Evolutionary conservation across 768 basidiomycete genomes (phyloP).

Genomic region (Lactarius hengduanensis): DNA sequence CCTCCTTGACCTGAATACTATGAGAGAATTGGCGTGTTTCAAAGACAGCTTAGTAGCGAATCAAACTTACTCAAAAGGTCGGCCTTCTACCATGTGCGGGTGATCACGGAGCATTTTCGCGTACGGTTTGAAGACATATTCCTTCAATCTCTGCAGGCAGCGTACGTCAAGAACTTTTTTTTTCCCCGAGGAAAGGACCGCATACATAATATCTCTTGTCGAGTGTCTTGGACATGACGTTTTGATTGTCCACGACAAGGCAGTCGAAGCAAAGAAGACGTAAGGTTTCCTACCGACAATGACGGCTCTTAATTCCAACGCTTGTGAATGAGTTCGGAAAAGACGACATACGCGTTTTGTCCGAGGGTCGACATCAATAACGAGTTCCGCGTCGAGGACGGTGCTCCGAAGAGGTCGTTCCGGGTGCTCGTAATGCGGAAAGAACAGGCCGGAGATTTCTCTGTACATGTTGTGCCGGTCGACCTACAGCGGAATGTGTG

Average conservation of each 20-base stretch:
- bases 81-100: constrained; percentile 58
- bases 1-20: constrained; percentile 86
- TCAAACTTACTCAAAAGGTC: constrained; percentile 79
- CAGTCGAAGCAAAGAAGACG: constrained; percentile 92
- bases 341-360: constrained; percentile 59
- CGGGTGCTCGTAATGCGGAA: constrained; percentile 83
- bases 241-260: constrained; percentile 80
- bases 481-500: constrained; percentile 52
- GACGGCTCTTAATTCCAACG: constrained; percentile 19
- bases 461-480: constrained; percentile 93
- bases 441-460: constrained; percentile 70
- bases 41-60: background rate
- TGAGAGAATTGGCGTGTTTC: background rate
- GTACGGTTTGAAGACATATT: constrained; percentile 84
- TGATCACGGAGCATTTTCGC: constrained; percentile 63
- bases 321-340: constrained; percentile 1
- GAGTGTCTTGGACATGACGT: constrained; percentile 80
- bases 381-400: constrained; percentile 91
- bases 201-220: constrained; percentile 89
- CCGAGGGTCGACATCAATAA: constrained; percentile 80
- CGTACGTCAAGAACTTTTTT: constrained; percentile 2
- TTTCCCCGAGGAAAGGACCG: constrained; percentile 21
- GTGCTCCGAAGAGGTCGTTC: constrained; percentile 69
- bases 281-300: constrained; percentile 60
- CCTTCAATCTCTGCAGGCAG: constrained; percentile 60